Conservation (phyloP, 176 grass and related monocot species). For the Phoenix roebelenii region DNA sequence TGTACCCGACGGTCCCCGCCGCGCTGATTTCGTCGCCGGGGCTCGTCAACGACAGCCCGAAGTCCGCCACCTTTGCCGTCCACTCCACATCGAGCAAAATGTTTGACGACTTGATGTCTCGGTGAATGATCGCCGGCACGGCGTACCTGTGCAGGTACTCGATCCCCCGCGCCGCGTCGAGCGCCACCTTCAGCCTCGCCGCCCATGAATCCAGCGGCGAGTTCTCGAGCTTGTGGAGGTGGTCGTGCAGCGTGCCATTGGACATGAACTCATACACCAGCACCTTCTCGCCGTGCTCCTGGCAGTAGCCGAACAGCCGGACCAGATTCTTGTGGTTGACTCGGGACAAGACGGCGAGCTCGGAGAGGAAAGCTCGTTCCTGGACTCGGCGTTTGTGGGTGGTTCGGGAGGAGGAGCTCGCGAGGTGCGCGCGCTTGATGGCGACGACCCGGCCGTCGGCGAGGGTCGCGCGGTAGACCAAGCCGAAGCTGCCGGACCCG, state of each 20-base stretch:
- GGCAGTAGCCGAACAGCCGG: conserved; percentile 14
- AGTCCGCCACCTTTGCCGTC: conserved; percentile 94
- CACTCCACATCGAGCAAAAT: conserved; percentile 78
- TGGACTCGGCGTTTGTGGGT: conserved; percentile 16
- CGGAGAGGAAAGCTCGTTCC: conserved; percentile 67
- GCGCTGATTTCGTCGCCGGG: conserved; percentile 2
- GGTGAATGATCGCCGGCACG: conserved; percentile 85
- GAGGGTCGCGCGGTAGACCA: conserved; percentile 65
- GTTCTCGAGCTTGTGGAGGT: conserved; percentile 40
- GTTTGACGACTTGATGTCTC: conserved; percentile 92
- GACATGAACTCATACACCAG: conserved; percentile 80
- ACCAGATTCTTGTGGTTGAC: conserved; percentile 17
- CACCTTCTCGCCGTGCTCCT: conserved; percentile 48
- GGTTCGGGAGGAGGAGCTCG: background rate
- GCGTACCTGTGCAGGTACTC: conserved; percentile 97
- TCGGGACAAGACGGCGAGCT: conserved; percentile 26
- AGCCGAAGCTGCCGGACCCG: conserved; percentile 75
- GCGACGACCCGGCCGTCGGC: conserved; percentile 57
- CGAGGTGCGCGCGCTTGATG: conserved; percentile 53
- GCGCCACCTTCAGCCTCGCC: conserved; percentile 50
- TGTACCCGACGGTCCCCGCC: conserved; percentile 83
- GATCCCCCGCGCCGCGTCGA: conserved; percentile 80
- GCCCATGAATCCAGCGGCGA: conserved; percentile 32
- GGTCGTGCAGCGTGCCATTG: conserved; percentile 67
- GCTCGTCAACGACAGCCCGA: conserved; percentile 63